These are phyloP conservation scores for Phaeosphaeriaceae sp. DNA, from an alignment of 2,329 filamentous ascomycete genomes.

Conservation along the genomic window DNA sequence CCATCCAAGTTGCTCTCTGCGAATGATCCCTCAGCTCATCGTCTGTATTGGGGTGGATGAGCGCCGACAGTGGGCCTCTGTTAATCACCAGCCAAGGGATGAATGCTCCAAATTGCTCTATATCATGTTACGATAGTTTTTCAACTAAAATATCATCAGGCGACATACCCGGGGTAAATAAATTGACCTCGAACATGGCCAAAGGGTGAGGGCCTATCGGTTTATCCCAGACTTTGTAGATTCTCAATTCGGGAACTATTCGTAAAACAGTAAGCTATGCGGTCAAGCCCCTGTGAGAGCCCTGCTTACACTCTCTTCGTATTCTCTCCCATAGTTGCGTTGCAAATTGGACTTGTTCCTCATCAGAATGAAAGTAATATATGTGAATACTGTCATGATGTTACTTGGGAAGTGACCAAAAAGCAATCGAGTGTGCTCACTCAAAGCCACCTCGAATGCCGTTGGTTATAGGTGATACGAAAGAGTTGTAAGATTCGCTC, in stretches of 20 bases:
- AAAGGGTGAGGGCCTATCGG: conserved; percentile 83
- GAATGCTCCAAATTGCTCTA: conserved; percentile 85
- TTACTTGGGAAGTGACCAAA: neutral
- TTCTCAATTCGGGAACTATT: conserved; percentile 80
- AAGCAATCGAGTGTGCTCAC: conserved; percentile 12
- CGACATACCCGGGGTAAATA: conserved; percentile 70
- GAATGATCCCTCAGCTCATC: conserved; percentile 68
- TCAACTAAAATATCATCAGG: neutral
- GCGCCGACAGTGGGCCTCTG: conserved; percentile 76
- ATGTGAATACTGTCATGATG: conserved; percentile 67
- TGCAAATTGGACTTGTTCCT: conserved; percentile 70
- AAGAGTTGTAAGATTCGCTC: conserved; percentile 74
- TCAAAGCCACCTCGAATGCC: conserved; percentile 77
- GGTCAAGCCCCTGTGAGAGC: neutral
- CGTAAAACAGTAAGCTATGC: neutral
- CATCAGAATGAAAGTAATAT: conserved; percentile 73
- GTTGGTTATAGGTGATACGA: conserved; percentile 71
- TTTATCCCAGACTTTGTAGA: conserved; percentile 77
- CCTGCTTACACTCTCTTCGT: conserved; percentile 72
- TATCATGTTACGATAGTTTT: neutral
- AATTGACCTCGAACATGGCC: conserved; percentile 91
- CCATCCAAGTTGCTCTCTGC: conserved; percentile 76
- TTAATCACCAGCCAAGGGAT: conserved; percentile 84
- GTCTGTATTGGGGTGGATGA: conserved; percentile 85
- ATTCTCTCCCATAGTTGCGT: conserved; percentile 78